Conservation (phyloP, 768 basidiomycete species). For the Crucibulum laeve region DNA sequence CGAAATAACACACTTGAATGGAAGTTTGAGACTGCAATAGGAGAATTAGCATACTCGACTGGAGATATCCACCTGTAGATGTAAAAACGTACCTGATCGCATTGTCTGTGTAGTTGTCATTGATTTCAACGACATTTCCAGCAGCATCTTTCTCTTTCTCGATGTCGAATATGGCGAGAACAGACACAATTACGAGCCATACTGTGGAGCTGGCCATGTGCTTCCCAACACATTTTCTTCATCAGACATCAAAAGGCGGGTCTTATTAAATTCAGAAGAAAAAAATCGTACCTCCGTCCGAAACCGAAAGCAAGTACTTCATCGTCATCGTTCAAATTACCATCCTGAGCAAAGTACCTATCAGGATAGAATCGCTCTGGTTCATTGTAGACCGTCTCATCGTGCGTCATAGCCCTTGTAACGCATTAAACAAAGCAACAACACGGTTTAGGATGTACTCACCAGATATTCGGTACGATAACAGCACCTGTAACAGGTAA, state of each 20-base stretch:
- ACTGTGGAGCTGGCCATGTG: slow-evolving; percentile 12
- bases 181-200: slow-evolving; percentile 13
- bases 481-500: background rate
- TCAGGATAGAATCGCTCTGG: slow-evolving; percentile 31
- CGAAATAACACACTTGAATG: background rate
- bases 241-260: background rate
- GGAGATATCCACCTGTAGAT: background rate
- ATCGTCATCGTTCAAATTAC: slow-evolving; percentile 14
- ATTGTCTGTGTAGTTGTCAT: slow-evolving; percentile 6
- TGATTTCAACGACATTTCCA: slow-evolving; percentile 7
- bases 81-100: slow-evolving; percentile 8
- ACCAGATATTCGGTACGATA: slow-evolving; percentile 1
- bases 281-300: slow-evolving; percentile 17
- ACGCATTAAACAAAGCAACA: background rate
- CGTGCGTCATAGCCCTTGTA: slow-evolving; percentile 27
- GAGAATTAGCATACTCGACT: background rate
- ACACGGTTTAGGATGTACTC: background rate
- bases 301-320: slow-evolving; percentile 19
- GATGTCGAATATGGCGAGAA: slow-evolving; percentile 14
- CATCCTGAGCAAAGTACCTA: slow-evolving; percentile 20
- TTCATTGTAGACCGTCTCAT: slow-evolving; percentile 22
- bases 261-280: too few relatives aligned
- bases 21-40: background rate
- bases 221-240: slow-evolving; percentile 13
- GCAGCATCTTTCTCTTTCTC: slow-evolving; percentile 9